Evolutionary conservation across 306 rosid species (phyloP), one percentile per base, ranked within the genome.

Genomic region (Astragalus membranaceus): DNA sequence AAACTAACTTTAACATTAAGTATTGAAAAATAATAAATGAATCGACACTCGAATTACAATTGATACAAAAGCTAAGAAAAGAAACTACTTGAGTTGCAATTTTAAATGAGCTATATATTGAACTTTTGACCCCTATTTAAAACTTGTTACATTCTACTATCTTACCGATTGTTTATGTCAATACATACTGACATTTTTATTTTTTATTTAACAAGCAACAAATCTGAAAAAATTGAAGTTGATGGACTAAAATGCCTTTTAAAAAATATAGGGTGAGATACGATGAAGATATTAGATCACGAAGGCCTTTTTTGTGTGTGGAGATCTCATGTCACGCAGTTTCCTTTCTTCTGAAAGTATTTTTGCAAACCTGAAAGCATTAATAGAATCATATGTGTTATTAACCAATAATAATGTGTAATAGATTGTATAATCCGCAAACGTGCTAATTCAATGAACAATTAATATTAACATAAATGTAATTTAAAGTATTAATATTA

Each of bases 311-410:
- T 49, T 65, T 13, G 77, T 71, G 41, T 75, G 88, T 15, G 93
- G 86, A 0, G 93, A 87, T 79, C 49, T 85, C 50, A 76, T 78
- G 10, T 82, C 80, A 10, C 93, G 88, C 11, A 69, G 70, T 39
- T 74, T 74, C 57, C 82, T 85, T 70, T 90, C 96, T 64, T 84
- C 82, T 4, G 91, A 85, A 10, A 90, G 84, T 9, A 78, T 50
- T 70, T 78, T 78, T 15, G 96, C 92, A 57, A 85, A 77, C 81
- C 91, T 88, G 74, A 50, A 64, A 7, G 3, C 39, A 62, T 42
- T 8, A 14, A 5, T 26, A 17, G 6, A 61, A 61, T 61, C 4
- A 67, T 47, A 13, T 3, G 2, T 37, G 35, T 23, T 17, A 35
- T 46, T 8, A 14, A 10, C 9, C 42, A 10, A 12, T 17, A 44